Evolutionary conservation across 805 yeast species (phyloP).

Genomic region (Metschnikowia dekortorum): DNA sequence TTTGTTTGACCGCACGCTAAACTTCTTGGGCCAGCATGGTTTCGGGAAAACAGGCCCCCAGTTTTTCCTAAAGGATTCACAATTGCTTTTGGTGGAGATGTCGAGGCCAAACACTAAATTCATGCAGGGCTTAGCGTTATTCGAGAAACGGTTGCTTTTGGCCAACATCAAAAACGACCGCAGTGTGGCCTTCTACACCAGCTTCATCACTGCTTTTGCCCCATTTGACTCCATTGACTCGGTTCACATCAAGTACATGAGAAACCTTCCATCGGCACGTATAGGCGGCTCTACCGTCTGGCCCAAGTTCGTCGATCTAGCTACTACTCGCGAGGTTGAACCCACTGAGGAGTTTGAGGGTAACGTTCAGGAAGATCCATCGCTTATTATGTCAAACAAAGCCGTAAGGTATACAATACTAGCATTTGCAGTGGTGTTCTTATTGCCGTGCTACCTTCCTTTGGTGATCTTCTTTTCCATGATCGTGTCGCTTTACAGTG

Average conservation of each 20-base stretch:
- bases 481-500: slow-evolving; percentile 36
- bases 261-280: slow-evolving; percentile 38
- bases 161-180: slow-evolving; percentile 82
- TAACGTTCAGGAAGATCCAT: slow-evolving; percentile 38
- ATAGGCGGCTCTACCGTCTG: slow-evolving; percentile 35
- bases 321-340: slow-evolving; percentile 21
- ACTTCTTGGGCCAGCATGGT: slow-evolving; percentile 28
- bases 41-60: slow-evolving; percentile 37
- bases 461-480: slow-evolving; percentile 35
- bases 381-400: slow-evolving; percentile 29
- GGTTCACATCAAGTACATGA: slow-evolving; percentile 45
- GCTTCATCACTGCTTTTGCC: slow-evolving; percentile 66
- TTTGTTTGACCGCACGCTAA: slow-evolving; percentile 30
- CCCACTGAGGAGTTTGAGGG: slow-evolving; percentile 12
- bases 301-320: slow-evolving; percentile 53
- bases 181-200: slow-evolving; percentile 82
- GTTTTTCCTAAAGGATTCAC: slow-evolving; percentile 35
- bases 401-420: slow-evolving; percentile 22
- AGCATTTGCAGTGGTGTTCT: slow-evolving; percentile 21
- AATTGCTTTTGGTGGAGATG: slow-evolving; percentile 46
- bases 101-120: slow-evolving; percentile 50
- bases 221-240: slow-evolving; percentile 63
- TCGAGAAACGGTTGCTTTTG: slow-evolving; percentile 53
- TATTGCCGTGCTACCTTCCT: slow-evolving; percentile 51
- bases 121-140: slow-evolving; percentile 50